Percentiles rank a stretch among this genome's conserved stretches.
phyloP scores from a whole-genome alignment of 2,329 filamentous ascomycete species.

The Hirsutella minnesotensis region DNA sequence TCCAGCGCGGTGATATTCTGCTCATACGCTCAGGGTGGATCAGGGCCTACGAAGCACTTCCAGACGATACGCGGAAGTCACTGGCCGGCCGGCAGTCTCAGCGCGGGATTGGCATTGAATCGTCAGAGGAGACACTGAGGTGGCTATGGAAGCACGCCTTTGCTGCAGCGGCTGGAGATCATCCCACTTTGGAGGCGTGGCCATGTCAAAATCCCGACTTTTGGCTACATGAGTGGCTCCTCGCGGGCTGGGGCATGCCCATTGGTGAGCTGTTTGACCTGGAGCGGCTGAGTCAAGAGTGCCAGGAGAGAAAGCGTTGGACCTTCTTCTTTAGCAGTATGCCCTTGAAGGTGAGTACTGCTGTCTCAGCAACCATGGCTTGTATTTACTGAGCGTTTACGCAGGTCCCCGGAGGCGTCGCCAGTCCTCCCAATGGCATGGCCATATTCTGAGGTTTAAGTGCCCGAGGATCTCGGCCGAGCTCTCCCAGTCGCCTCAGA shows the following conservation, averaged over 20 bases:
- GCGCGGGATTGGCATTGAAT: conserved; percentile 30
- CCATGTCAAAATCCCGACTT: conserved; percentile 21
- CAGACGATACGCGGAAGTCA: conserved; percentile 22
- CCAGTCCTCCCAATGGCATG: conserved; percentile 24
- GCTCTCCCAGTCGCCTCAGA: too few relatives aligned
- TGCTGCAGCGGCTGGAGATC: conserved; percentile 43
- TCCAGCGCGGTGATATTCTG: conserved; percentile 41
- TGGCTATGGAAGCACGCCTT: conserved; percentile 48
- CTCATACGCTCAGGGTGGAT: conserved; percentile 43
- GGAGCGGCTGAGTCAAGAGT: conserved; percentile 23
- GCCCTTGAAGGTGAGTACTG: conserved; percentile 20
- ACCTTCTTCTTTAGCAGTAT: conserved; percentile 28
- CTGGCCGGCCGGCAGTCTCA: conserved; percentile 18
- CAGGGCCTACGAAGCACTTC: conserved; percentile 26
- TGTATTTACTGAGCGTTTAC: too few relatives aligned
- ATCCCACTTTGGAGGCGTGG: conserved; percentile 39
- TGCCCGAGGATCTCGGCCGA: too few relatives aligned
- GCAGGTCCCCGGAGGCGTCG: conserved; percentile 22
- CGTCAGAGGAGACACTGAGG: conserved; percentile 32
- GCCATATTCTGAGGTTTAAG: conserved; percentile 20
- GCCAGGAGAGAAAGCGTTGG: conserved; percentile 19
- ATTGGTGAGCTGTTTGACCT: conserved; percentile 38
- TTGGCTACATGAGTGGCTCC: conserved; percentile 29
- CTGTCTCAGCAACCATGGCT: too few relatives aligned
- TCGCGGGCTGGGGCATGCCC: conserved; percentile 39